phyloP scores from a whole-genome alignment of 345 rosid species.

The Ceriops tagal region DNA sequence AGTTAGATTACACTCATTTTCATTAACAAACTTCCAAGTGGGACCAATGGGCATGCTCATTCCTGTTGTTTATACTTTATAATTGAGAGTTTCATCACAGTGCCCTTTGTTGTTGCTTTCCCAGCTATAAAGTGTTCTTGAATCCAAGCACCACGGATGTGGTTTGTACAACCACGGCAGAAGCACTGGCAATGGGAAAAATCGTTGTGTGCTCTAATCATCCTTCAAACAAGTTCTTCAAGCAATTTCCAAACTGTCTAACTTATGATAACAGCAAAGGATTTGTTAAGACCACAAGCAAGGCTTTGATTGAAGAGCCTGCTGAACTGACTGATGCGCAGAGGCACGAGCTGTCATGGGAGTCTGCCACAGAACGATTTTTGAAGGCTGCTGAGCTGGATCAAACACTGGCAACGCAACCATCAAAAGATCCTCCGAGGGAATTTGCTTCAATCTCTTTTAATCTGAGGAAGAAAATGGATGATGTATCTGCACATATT shows the following conservation, averaged over 20 bases:
- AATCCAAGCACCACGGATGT: slow-evolving; percentile 99
- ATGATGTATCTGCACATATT: slow-evolving; percentile 69
- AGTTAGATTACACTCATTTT: background rate
- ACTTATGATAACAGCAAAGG: slow-evolving; percentile 47
- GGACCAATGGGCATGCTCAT: background rate
- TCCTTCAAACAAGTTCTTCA: slow-evolving; percentile 37
- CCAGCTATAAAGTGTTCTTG: slow-evolving; percentile 87
- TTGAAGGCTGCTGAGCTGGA: slow-evolving; percentile 47
- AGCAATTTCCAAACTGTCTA: slow-evolving; percentile 80
- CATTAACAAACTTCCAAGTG: background rate
- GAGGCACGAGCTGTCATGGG: slow-evolving; percentile 78
- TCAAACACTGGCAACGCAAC: slow-evolving; percentile 4
- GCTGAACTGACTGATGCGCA: slow-evolving; percentile 54
- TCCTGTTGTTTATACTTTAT: background rate
- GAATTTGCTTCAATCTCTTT: slow-evolving; percentile 50
- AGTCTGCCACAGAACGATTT: slow-evolving; percentile 83
- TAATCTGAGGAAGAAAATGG: slow-evolving; percentile 42
- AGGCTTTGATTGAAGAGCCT: slow-evolving; percentile 72
- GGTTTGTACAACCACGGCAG: slow-evolving; percentile 96
- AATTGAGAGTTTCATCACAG: background rate
- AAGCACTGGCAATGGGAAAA: slow-evolving; percentile 98
- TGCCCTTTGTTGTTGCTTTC: slow-evolving; percentile 11
- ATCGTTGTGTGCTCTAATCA: slow-evolving; percentile 54
- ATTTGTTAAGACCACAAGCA: slow-evolving; percentile 48
- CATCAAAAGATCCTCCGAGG: slow-evolving; percentile 22